phyloP scores from a whole-genome alignment of 2,329 filamentous ascomycete species.

The Cordyceps cateniannulata region DNA sequence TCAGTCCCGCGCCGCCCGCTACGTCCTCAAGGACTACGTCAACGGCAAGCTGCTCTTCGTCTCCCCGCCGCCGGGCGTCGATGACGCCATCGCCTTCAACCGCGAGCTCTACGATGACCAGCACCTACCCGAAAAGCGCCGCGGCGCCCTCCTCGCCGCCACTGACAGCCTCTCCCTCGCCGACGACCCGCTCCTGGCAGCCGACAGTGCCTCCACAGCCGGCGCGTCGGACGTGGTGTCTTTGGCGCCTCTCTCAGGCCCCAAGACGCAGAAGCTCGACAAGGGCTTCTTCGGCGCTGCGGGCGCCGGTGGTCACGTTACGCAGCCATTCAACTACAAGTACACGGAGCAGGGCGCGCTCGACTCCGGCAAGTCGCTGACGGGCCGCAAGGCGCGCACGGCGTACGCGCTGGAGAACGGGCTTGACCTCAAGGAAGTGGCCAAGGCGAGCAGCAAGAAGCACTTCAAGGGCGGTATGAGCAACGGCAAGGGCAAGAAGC shows the following conservation, averaged over 20 bases:
- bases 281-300: slow-evolving; percentile 78
- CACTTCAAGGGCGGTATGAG: slow-evolving; percentile 80
- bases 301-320: slow-evolving; percentile 58
- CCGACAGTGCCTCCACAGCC: slow-evolving; percentile 20
- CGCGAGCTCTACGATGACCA: slow-evolving; percentile 76
- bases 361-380: slow-evolving; percentile 56
- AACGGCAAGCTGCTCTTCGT: slow-evolving; percentile 92
- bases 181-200: slow-evolving; percentile 23
- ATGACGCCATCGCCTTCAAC: slow-evolving; percentile 76
- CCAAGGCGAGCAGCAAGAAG: slow-evolving; percentile 68
- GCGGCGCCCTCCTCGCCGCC: slow-evolving; percentile 56
- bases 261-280: slow-evolving; percentile 73
- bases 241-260: slow-evolving; percentile 47
- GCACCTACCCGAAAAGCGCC: slow-evolving; percentile 77
- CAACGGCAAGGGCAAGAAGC: slow-evolving; percentile 49
- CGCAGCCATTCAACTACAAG: slow-evolving; percentile 81
- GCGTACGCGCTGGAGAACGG: slow-evolving; percentile 80
- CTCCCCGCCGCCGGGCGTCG: slow-evolving; percentile 70
- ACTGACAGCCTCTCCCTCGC: slow-evolving; percentile 37
- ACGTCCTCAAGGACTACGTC: slow-evolving; percentile 94
- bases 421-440: slow-evolving; percentile 73
- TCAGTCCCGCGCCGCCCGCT: slow-evolving; percentile 82
- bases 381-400: slow-evolving; percentile 73
- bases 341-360: slow-evolving; percentile 70
- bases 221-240: slow-evolving; percentile 40